Conservation (phyloP, 2,329 filamentous ascomycete genomes). For the Arachnomyces sp. region DNA sequence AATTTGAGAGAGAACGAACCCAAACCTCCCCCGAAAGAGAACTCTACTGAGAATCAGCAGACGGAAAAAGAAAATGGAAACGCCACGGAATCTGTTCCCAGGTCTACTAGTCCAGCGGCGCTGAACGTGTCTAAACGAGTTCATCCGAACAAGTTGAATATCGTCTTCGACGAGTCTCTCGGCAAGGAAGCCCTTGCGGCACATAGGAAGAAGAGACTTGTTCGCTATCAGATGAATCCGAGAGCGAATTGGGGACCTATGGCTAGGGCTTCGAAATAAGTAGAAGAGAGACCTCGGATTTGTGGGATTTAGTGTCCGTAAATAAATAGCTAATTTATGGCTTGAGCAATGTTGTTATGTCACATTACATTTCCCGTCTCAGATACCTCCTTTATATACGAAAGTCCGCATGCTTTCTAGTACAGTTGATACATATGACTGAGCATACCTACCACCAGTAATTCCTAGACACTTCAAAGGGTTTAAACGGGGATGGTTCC, state of each 20-base stretch:
- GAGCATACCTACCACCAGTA: no score
- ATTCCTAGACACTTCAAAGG: no score
- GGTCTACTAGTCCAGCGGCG: not conserved
- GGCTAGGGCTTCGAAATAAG: constrained; percentile 36
- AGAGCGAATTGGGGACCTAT: constrained; percentile 91
- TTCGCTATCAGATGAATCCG: constrained; percentile 86
- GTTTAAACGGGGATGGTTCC: no score
- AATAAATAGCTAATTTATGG: no score
- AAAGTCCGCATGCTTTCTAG: no score
- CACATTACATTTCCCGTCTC: no score
- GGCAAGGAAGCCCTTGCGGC: constrained; percentile 53
- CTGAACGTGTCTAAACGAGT: not conserved
- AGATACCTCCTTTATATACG: no score
- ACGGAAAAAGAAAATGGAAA: constrained; percentile 11
- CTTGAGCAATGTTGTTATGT: no score
- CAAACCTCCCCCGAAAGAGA: constrained; percentile 8
- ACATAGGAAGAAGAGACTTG: constrained; percentile 57
- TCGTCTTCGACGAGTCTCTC: constrained; percentile 73
- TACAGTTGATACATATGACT: no score
- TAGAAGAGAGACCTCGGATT: no score
- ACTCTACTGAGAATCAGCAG: constrained; percentile 19
- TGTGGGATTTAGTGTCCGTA: no score
- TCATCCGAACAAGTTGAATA: constrained; percentile 42
- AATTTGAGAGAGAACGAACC: constrained; percentile 17
- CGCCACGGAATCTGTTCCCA: constrained; percentile 2